Evolutionary conservation across 2,329 filamentous ascomycete genomes (phyloP), one percentile per base, ranked within the genome.

Genomic region (Plectosphaerella cucumerina): DNA sequence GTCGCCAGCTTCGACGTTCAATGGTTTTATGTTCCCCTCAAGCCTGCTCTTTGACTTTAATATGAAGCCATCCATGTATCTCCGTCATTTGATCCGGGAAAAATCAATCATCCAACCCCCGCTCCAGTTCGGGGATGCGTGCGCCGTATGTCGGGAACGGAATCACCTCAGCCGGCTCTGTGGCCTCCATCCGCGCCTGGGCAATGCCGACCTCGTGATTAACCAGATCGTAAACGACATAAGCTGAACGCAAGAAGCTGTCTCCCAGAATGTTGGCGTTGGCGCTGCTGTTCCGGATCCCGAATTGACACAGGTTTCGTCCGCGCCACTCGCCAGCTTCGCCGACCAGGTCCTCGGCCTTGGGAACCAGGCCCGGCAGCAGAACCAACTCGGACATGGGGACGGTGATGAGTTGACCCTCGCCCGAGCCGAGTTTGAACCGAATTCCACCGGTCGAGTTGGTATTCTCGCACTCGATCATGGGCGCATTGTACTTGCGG

Each of bases 181-280:
- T 57, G 1, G 76, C 78, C 1, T 76, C 68, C 61, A 81, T 81
- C 53, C 80, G 70, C 11, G 81, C 81, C 15, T 71, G 67, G 4
- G 80, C 81, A 18, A 84, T 64, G 17, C 62, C 79, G 50, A 84
- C 70, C 58, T 82, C 68, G 60, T 82, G 78, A 63, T 83, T 83
- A 47, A 75, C 70, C 18, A 83, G 65, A 55, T 84, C 81, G 55
- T 82, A 84, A 8, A 83, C 79, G 6, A 83, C 76, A 54, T 83
- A 84, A 1, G 80, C 80, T 1, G 79, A 83, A 49, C 81, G 75
- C 31, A 84, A 64, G 60, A 84, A 84, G 0, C 76, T 80, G 58
- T 82, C 80, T 42, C 81, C 81, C 10, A 84, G 71, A 41, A 83
- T 66, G 56, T 66, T 79, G 0, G 72, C 65, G 3, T 63, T 54